Conservation (phyloP, 2,329 filamentous ascomycete species). For the Phoma herbarum region DNA sequence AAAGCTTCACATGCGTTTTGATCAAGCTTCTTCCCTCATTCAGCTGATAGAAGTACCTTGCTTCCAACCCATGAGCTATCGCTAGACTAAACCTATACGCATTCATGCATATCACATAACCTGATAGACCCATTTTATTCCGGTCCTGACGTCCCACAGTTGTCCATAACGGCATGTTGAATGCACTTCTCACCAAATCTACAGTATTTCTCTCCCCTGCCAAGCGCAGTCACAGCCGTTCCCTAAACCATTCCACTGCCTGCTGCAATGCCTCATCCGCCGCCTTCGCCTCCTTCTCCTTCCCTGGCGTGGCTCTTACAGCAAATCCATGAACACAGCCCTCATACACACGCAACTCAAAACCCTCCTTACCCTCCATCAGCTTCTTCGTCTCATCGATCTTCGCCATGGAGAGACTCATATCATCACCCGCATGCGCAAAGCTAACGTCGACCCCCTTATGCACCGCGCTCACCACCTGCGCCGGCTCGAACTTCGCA, state of each 20-base stretch:
- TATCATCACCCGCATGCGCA: slow-evolving; percentile 32
- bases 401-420: slow-evolving; percentile 20
- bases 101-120: not conserved
- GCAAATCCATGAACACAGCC: slow-evolving; percentile 37
- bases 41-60: too few species aligned
- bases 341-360: slow-evolving; percentile 33
- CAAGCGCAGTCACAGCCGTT: slow-evolving; percentile 28
- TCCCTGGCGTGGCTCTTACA: slow-evolving; percentile 32
- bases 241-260: slow-evolving; percentile 37
- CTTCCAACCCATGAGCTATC: not conserved
- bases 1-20: too few species aligned
- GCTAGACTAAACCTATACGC: not conserved
- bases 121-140: not conserved
- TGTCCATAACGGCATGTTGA: too few species aligned
- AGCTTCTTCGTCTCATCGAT: slow-evolving; percentile 26
- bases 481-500: slow-evolving; percentile 9
- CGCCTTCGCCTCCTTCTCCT: slow-evolving; percentile 26
- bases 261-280: slow-evolving; percentile 37
- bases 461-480: slow-evolving; percentile 3
- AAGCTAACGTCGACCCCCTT: slow-evolving; percentile 12
- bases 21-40: too few species aligned
- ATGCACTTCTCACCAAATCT: too few species aligned
- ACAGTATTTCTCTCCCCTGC: not conserved
- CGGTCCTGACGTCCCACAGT: too few species aligned
- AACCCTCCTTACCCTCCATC: slow-evolving; percentile 28